Percentiles rank a stretch among this genome's conserved stretches.
These are phyloP conservation scores for Lomentospora prolificans DNA, from an alignment of 2,329 filamentous ascomycete species.

Conservation along the genomic window DNA sequence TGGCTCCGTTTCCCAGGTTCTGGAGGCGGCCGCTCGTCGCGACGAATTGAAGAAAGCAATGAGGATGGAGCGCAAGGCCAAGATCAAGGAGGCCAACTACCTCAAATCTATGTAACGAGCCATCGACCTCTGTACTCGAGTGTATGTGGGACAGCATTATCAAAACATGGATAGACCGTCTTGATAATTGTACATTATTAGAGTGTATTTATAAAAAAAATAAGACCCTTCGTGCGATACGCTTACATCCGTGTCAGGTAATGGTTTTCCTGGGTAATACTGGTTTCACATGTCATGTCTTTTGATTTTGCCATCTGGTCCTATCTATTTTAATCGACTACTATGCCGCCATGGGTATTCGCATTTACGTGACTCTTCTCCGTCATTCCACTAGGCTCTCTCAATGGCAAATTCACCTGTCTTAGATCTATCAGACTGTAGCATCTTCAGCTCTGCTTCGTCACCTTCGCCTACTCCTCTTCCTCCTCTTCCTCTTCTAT, in stretches of 20 bases:
- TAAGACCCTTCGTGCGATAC: too few relatives aligned
- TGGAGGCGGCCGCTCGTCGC: constrained; percentile 40
- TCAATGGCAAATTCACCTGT: not conserved
- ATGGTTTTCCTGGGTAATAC: not conserved
- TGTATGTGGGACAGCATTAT: too few relatives aligned
- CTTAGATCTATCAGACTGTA: not conserved
- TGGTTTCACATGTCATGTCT: too few relatives aligned
- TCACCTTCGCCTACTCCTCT: constrained; percentile 1
- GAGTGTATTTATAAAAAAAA: too few relatives aligned
- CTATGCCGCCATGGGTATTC: too few relatives aligned
- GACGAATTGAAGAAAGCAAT: constrained; percentile 59
- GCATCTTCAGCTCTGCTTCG: not conserved
- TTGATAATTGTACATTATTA: constrained; percentile 1
- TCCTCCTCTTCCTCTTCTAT: constrained; percentile 14
- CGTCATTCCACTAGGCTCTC: too few relatives aligned
- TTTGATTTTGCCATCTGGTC: too few relatives aligned
- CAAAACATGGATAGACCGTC: not conserved
- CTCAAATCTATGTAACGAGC: constrained; percentile 61
- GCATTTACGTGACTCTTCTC: too few relatives aligned
- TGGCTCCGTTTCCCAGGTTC: constrained; percentile 31
- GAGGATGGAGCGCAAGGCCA: constrained; percentile 63
- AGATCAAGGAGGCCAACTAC: constrained; percentile 81
- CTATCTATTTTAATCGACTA: too few relatives aligned
- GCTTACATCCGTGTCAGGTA: too few relatives aligned
- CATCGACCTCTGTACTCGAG: not conserved